These are phyloP conservation scores for Carpinus viminea DNA, from an alignment of 306 rosid genomes.

Conservation along the genomic window DNA sequence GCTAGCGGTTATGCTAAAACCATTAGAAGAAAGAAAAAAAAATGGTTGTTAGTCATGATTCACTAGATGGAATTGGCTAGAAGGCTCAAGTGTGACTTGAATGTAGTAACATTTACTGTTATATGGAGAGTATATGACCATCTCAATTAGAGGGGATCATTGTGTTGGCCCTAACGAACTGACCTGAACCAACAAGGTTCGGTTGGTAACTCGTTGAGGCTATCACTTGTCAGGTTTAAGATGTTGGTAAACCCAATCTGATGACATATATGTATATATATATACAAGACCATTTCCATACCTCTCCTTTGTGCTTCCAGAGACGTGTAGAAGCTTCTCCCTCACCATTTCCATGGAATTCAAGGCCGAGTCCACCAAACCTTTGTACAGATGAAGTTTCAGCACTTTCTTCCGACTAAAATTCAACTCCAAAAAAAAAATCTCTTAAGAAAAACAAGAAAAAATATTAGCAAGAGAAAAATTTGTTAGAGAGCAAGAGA, in stretches of 20 bases:
- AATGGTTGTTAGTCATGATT: not conserved
- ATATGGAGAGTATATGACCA: not conserved
- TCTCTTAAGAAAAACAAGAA: not conserved
- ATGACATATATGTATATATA: too few relatives aligned
- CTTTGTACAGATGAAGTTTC: conserved; percentile 73
- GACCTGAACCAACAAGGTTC: too few relatives aligned
- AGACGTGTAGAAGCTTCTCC: conserved; percentile 31
- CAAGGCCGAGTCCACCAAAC: conserved; percentile 29
- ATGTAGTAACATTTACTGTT: not conserved
- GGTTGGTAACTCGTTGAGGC: too few relatives aligned
- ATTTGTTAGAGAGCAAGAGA: too few relatives aligned
- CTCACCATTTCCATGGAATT: conserved; percentile 24
- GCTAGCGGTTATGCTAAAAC: not conserved
- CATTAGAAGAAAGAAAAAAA: conserved; percentile 1
- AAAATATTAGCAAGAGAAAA: too few relatives aligned
- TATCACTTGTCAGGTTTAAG: too few relatives aligned
- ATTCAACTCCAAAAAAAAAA: not conserved
- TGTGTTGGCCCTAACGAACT: too few relatives aligned
- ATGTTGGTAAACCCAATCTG: too few relatives aligned
- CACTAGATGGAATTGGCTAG: not conserved
- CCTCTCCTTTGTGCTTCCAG: conserved; percentile 51
- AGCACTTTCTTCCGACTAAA: conserved; percentile 40
- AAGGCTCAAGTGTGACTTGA: not conserved
- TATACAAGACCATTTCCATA: conserved; percentile 27
- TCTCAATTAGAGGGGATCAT: not conserved